Base-by-base conservation (phyloP, 148 eudicot genomes). In the Chenopodium quinoa region DNA sequence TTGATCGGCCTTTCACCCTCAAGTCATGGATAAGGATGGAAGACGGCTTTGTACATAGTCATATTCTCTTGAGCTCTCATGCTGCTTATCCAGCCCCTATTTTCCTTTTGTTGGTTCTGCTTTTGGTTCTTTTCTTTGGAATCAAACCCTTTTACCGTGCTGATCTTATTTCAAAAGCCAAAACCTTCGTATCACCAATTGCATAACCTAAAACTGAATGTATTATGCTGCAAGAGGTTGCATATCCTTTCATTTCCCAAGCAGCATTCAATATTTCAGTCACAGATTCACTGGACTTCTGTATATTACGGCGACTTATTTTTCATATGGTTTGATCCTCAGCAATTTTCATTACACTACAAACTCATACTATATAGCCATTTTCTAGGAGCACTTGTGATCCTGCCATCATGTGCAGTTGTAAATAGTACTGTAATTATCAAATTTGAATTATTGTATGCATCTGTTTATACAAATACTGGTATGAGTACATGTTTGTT, bases 1-100 rank as follows among this genome's bases (percentile, higher is more conserved):
- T 82, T 67, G 70, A 88, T 22, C 76, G 85, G 29, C 96, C 94
- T 58, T 91, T 91, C 85, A 84, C 94, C 50, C 84, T 91, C 82
- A 94, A 89, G 88, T 91, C 98, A 72, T 94, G 96, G 44, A 37
- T 37, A 5, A 5, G 44, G 58, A 73, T 73, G 76, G 76, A 73
- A 73, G 60, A 73, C 27, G 76, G 76, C 31, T 23, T 73, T 73
- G 76, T 47, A 73, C 76, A 73, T 47, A 73, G 76, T 73, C 76
- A 46, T 46, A 23, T 73, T 73, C 31, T 46, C 32, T 73, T 73
- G 76, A 73, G 76, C 48, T 73, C 58, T n/a, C 56, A n/a, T 19
- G 19, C 76, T n/a, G 32, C 4, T 10, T 73, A 32, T n/a, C 29
- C 58, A 11, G 11, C 76, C 19, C 76, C 58, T 4, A 9, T 23